These are phyloP conservation scores for Whalleya microplaca DNA, from an alignment of 2,329 filamentous ascomycete species.

Conservation along the genomic window DNA sequence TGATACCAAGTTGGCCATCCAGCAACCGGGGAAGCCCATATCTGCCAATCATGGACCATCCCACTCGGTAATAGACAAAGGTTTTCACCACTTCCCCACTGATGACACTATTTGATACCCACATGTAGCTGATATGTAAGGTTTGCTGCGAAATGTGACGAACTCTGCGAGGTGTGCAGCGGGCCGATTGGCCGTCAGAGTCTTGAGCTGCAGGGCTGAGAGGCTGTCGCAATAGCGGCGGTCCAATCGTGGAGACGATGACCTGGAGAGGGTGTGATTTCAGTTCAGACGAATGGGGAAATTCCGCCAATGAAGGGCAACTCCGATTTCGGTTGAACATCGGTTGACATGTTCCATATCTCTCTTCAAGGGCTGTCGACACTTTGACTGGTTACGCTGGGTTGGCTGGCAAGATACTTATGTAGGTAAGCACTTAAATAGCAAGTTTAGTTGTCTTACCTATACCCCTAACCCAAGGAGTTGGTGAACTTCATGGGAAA, in stretches of 20 bases:
- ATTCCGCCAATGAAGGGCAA: not conserved
- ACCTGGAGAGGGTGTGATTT: not conserved
- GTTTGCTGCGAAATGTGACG: not conserved
- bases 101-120: constrained; percentile 10
- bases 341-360: too few species aligned
- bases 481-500: too few species aligned
- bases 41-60: constrained; percentile 21
- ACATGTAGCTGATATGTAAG: not conserved
- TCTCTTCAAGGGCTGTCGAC: too few species aligned
- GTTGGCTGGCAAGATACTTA: too few species aligned
- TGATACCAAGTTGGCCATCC: constrained; percentile 9
- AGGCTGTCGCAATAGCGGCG: too few species aligned
- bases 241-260: not conserved
- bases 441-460: too few species aligned
- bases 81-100: constrained; percentile 13
- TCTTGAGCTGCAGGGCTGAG: not conserved
- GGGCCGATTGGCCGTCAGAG: not conserved
- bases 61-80: constrained; percentile 6
- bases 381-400: too few species aligned
- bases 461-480: too few species aligned
- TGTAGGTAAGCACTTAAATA: too few species aligned
- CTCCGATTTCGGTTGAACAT: not conserved
- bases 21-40: constrained; percentile 8
- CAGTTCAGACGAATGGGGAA: not conserved
- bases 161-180: not conserved